phyloP scores from a whole-genome alignment of 371 early-diverging fungal species.

The Mortierella polycephala region DNA sequence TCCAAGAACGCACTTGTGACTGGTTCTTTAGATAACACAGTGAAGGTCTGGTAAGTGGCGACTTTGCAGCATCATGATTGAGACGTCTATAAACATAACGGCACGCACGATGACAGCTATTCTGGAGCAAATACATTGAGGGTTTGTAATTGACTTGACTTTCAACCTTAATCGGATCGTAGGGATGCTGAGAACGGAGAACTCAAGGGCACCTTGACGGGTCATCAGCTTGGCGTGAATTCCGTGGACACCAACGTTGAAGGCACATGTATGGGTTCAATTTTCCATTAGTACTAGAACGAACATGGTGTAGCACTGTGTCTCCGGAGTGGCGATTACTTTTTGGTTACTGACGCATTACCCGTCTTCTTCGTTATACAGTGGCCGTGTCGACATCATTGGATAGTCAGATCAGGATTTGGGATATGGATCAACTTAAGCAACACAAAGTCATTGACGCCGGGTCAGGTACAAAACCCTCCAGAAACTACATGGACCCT shows the following conservation, averaged over 20 bases:
- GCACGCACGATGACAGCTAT: too few relatives aligned
- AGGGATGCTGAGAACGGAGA: constrained; percentile 78
- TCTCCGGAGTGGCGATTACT: too few relatives aligned
- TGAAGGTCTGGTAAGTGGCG: constrained; percentile 77
- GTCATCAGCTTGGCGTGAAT: constrained; percentile 82
- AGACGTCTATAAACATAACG: too few relatives aligned
- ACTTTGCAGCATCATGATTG: too few relatives aligned
- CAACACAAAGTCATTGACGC: constrained; percentile 70
- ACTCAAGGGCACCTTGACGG: constrained; percentile 67
- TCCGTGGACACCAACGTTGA: constrained; percentile 75
- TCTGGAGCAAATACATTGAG: too few relatives aligned
- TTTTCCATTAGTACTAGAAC: neutral
- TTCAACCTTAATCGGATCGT: neutral
- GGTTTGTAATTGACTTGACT: neutral
- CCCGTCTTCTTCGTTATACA: constrained; percentile 23
- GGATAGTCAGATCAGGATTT: constrained; percentile 81
- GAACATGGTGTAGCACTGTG: too few relatives aligned
- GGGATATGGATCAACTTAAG: constrained; percentile 74
- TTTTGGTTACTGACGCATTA: neutral
- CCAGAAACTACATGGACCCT: too few relatives aligned
- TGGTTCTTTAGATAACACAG: constrained; percentile 80
- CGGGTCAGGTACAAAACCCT: constrained; percentile 59
- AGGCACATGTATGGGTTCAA: constrained; percentile 67
- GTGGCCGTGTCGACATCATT: constrained; percentile 81
- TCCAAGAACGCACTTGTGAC: constrained; percentile 74